Evolutionary conservation across 2,329 filamentous ascomycete genomes (phyloP), one percentile per base, ranked within the genome.

Genomic region (Exophiala calicioides): DNA sequence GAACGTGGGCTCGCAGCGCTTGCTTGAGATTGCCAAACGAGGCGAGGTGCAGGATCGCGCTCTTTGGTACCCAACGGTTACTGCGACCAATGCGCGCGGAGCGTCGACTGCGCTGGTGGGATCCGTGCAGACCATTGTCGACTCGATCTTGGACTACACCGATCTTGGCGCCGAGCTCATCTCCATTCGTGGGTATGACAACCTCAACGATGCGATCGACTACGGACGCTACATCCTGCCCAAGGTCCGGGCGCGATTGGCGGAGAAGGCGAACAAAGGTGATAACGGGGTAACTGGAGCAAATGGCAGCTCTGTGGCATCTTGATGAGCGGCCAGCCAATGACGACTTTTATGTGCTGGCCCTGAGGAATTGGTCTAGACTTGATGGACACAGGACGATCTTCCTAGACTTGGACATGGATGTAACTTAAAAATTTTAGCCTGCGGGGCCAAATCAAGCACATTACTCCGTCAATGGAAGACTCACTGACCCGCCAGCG

Each of bases 61-160:
- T 1, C 63, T 82, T n/a, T 82, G 79, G 79, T 82, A 81, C 60
- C 78, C 79, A 0, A 82, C 79, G 0, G 79, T 82, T 3, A 80
- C 77, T 2, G 79, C 79, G 1, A 82, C 79, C 1, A 78, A 78
- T 58, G 79, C 79, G 1, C 68, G 77, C 1, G 79, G 79, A 1
- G 79, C 79, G 0, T 80, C 77, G 0, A 82, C 79, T 1, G 79
- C 79, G 0, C 63, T 82, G 26, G 79, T 81, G 0, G 79, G 79
- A 3, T 77, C 75, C 2, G 67, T 66, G 18, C 65, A 78, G 60
- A 81, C 77, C 0, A 64, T 81, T 10, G 63, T 68, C 1, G 76
- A 80, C 27, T 77, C 76, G 5, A 70, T 81, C 19, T 56, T 81
- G 2, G 78, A 81, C 57, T 81, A 82, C 53, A 73, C 79, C 24